Base-by-base conservation (phyloP, 495 filamentous ascomycete genomes). In the Penicillium arizonense region DNA sequence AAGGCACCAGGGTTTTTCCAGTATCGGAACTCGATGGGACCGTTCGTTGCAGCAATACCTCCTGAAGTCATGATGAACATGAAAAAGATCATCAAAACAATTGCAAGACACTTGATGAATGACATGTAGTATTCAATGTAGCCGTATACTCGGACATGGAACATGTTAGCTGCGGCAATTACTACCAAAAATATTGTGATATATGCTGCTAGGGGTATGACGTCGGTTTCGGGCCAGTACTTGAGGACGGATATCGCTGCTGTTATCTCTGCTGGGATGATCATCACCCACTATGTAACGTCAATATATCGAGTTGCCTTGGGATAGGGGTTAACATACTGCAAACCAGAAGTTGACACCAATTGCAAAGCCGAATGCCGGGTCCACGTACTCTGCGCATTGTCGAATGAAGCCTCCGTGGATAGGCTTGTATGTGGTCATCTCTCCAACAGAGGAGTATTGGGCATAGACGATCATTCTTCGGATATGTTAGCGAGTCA, bases 31-130 rank as follows among this genome's bases (percentile, higher is more conserved):
- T 61, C 58, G 23, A 68, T 65, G 1, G 65, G 62, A 0, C 65
- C 65, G 18, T 61, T 49, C 1, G 65, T 65, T 13, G 59, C 65
- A 5, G 62, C 30, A 36, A 68, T 68, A 0, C 65, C 62, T 7
- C 65, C 65, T 1, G 62, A 68, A 7, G 65, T 65, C 62, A 68
- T 68, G 47, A 68, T 68, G 23, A 68, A 61, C 59, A 68, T 59
- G 48, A 68, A 68, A 44, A 55, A 68, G 3, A 68, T 68, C 62
- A 68, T 63, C 23, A 65, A 44, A 2, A 68, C 21, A 3, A 68
- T 36, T 1, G 62, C 65, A 4, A 54, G 18, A 13, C 62, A 63
- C 30, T 68, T 68, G 45, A 63, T 48, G 21, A 68, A 68, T 3
- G 62, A 63, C 65, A 68, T 68, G 14, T 51, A 55, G 49, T 68